These are phyloP conservation scores for Coemansia sp. DNA, from an alignment of 192 early-diverging fungal genomes.

Conservation along the genomic window DNA sequence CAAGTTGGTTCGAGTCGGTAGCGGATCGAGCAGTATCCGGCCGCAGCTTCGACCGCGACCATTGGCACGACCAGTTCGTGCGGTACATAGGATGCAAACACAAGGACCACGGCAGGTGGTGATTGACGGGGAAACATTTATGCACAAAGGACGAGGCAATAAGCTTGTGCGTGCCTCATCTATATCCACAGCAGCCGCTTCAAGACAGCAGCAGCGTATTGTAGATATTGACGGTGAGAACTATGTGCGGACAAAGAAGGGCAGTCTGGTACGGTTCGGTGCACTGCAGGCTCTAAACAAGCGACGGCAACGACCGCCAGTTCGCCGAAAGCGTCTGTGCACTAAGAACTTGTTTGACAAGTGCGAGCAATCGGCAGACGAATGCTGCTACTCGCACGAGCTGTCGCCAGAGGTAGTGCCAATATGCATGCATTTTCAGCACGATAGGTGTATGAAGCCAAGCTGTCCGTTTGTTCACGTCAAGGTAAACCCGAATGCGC, in stretches of 20 bases:
- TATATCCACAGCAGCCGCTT: background rate
- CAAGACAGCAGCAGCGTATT: background rate
- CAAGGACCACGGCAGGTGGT: conserved; percentile 1
- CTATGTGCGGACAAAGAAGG: conserved; percentile 41
- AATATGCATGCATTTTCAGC: conserved; percentile 66
- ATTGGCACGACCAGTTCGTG: background rate
- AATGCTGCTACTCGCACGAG: conserved; percentile 61
- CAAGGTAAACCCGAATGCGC: conserved; percentile 57
- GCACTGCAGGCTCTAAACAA: conserved; percentile 15
- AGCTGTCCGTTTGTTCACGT: conserved; percentile 62
- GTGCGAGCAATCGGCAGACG: conserved; percentile 21
- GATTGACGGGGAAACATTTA: conserved; percentile 37
- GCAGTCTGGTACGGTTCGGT: conserved; percentile 32
- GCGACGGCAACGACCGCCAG: conserved; percentile 6
- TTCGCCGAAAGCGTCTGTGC: conserved; percentile 17
- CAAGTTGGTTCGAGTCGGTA: conserved; percentile 42
- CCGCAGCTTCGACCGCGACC: background rate
- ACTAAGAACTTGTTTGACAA: conserved; percentile 29
- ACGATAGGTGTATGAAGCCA: conserved; percentile 56
- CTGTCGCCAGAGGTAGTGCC: conserved; percentile 59
- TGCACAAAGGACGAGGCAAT: conserved; percentile 31
- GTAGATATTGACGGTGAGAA: conserved; percentile 39
- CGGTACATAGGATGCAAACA: background rate
- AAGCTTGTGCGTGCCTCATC: conserved; percentile 35
- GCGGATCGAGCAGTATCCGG: conserved; percentile 4